These are phyloP conservation scores for Coemansia sp. DNA, from an alignment of 192 early-diverging fungal genomes.

Conservation along the genomic window DNA sequence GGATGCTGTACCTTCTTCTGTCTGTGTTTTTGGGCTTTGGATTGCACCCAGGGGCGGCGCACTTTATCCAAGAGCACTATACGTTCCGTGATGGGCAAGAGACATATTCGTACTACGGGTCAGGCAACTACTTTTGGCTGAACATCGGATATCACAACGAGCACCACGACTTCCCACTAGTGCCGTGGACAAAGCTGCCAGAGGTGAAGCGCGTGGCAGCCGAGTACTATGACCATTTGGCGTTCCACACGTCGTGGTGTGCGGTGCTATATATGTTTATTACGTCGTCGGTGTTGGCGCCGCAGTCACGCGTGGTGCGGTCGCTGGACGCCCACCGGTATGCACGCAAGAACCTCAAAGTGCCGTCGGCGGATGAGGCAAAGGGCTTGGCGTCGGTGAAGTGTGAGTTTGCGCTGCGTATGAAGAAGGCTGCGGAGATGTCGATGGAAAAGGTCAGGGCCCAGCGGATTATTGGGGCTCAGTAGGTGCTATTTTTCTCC, in stretches of 20 bases:
- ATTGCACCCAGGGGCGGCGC: constrained; percentile 89
- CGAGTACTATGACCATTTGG: constrained; percentile 86
- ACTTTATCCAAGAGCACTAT: constrained; percentile 98
- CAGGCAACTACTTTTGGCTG: constrained; percentile 80
- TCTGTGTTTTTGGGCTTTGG: constrained; percentile 82
- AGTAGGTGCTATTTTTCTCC: not conserved
- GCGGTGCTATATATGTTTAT: constrained; percentile 84
- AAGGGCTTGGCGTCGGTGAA: constrained; percentile 28
- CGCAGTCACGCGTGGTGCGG: constrained; percentile 79
- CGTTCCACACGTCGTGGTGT: constrained; percentile 85
- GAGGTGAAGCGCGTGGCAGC: constrained; percentile 73
- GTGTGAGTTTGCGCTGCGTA: constrained; percentile 31
- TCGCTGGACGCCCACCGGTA: constrained; percentile 68
- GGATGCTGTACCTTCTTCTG: constrained; percentile 65
- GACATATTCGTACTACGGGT: constrained; percentile 97
- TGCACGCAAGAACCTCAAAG: constrained; percentile 67
- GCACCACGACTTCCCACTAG: constrained; percentile 92
- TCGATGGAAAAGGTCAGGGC: constrained; percentile 48
- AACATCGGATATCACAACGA: constrained; percentile 99
- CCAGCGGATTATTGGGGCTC: constrained; percentile 18
- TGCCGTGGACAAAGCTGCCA: constrained; percentile 88
- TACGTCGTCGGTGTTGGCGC: constrained; percentile 66
- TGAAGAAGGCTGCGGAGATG: constrained; percentile 49
- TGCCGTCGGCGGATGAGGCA: constrained; percentile 25
- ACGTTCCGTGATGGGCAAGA: constrained; percentile 91